A percentile compares a stretch with the other conserved stretches of the same genome.
These are phyloP conservation scores for Kwoniella pini DNA, from an alignment of 768 basidiomycete species.

Conservation along the genomic window DNA sequence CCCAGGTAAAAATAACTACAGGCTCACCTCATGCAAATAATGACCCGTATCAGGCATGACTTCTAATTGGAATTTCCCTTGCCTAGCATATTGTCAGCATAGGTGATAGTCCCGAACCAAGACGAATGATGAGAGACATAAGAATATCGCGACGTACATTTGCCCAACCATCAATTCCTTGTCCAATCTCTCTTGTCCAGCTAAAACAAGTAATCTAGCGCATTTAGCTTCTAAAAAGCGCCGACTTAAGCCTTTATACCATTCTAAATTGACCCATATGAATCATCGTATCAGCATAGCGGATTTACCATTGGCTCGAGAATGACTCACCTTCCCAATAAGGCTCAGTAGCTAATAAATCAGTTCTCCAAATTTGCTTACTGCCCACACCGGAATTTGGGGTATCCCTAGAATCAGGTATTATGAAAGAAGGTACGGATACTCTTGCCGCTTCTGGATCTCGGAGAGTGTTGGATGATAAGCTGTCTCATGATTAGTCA, in stretches of 20 bases:
- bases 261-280: slow-evolving; percentile 61
- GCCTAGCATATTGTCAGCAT: slow-evolving; percentile 32
- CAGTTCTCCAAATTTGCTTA: slow-evolving; percentile 78
- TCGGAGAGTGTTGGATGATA: slow-evolving; percentile 77
- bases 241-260: slow-evolving; percentile 83
- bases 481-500: no score
- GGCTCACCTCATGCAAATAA: slow-evolving; percentile 83
- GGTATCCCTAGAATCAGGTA: slow-evolving; percentile 54
- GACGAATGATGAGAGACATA: no score
- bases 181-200: slow-evolving; percentile 90
- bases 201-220: slow-evolving; percentile 83
- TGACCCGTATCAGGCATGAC: slow-evolving; percentile 88
- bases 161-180: slow-evolving; percentile 93
- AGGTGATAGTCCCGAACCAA: neutral
- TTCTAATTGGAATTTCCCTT: slow-evolving; percentile 85
- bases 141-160: slow-evolving; percentile 69
- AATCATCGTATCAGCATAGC: neutral
- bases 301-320: slow-evolving; percentile 35
- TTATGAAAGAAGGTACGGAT: slow-evolving; percentile 79
- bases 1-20: neutral
- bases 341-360: slow-evolving; percentile 76
- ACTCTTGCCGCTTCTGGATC: slow-evolving; percentile 80
- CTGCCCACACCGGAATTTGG: slow-evolving; percentile 34
- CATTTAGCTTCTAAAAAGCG: slow-evolving; percentile 74
- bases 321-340: slow-evolving; percentile 75